These are phyloP conservation scores for Camellia sinensis DNA, from an alignment of 148 eudicot genomes.

Conservation along the genomic window DNA sequence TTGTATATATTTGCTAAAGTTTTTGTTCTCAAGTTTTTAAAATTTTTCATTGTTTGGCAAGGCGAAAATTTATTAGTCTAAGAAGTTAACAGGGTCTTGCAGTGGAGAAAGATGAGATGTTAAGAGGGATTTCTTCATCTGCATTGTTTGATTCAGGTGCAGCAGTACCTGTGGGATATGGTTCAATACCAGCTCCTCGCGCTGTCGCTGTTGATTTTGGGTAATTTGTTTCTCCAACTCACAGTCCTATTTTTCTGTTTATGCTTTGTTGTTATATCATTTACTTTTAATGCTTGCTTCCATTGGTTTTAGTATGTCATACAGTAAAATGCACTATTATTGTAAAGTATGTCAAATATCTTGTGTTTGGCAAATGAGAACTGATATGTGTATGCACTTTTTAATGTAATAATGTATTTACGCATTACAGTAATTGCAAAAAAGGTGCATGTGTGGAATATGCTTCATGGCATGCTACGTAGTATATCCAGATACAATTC, in stretches of 20 bases:
- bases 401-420: not conserved
- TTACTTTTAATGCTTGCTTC: not conserved
- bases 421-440: not conserved
- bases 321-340: not conserved
- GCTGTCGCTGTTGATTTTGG: constrained; percentile 68
- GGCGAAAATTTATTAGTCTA: constrained; percentile 17
- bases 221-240: constrained; percentile 25
- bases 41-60: not conserved
- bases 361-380: not conserved
- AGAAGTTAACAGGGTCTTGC: constrained; percentile 85
- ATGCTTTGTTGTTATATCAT: not conserved
- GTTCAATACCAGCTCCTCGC: constrained; percentile 60
- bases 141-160: constrained; percentile 45
- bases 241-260: not conserved
- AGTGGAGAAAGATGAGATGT: constrained; percentile 79
- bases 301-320: not conserved
- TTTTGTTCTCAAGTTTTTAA: not conserved
- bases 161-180: constrained; percentile 48
- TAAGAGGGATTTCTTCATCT: constrained; percentile 61
- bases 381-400: not conserved
- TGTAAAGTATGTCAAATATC: not conserved
- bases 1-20: constrained; percentile 17
- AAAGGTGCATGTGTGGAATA: not conserved
- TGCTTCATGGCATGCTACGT: not conserved
- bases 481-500: not conserved